Percentiles rank a stretch among this genome's conserved stretches.
phyloP scores from a whole-genome alignment of 345 rosid species.

The Bretschneidera sinensis region DNA sequence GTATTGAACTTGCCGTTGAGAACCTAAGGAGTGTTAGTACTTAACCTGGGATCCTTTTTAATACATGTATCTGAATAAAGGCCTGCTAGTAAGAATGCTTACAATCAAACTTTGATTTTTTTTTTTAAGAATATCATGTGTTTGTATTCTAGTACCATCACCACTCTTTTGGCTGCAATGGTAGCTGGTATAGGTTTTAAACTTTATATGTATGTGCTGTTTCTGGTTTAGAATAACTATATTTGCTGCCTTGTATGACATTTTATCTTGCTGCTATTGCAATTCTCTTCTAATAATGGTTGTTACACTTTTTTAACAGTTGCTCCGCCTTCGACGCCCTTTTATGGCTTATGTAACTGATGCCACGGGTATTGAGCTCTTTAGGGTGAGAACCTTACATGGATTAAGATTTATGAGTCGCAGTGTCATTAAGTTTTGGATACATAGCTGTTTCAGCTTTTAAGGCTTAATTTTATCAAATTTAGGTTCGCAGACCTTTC shows the following conservation, averaged over 20 bases:
- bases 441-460: slow-evolving; percentile 20
- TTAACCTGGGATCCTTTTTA: background rate
- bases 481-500: slow-evolving; percentile 90
- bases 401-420: background rate
- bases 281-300: background rate
- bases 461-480: slow-evolving; percentile 18
- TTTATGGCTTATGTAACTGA: slow-evolving; percentile 78
- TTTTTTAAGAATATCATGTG: background rate
- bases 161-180: background rate
- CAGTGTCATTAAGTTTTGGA: slow-evolving; percentile 16
- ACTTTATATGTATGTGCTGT: background rate
- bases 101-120: background rate
- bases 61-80: background rate
- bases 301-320: slow-evolving; percentile 32
- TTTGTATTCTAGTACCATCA: background rate
- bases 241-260: too few relatives aligned
- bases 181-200: background rate
- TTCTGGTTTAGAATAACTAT: background rate
- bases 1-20: too few relatives aligned
- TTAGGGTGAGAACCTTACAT: slow-evolving; percentile 51
- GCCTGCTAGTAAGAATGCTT: background rate
- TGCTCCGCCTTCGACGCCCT: slow-evolving; percentile 85
- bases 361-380: slow-evolving; percentile 68
- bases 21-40: too few relatives aligned
- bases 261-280: too few relatives aligned